phyloP scores from a whole-genome alignment of 495 filamentous ascomycete species.

The Xylaria longipes region DNA sequence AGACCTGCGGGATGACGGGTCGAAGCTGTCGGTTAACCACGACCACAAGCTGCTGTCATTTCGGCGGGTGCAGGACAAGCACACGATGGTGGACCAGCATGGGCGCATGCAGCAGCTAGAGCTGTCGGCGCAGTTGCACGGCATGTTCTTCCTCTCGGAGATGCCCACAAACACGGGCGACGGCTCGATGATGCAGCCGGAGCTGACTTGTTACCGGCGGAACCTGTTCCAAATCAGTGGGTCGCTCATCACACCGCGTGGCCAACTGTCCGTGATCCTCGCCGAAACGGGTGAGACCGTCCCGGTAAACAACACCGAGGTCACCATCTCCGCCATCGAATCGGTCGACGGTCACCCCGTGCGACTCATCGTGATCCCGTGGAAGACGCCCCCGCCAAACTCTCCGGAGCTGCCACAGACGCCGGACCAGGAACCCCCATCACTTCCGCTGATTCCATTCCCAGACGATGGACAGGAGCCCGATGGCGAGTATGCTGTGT shows the following conservation, averaged over 20 bases:
- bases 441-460: slow-evolving; percentile 78
- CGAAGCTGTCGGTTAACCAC: slow-evolving; percentile 60
- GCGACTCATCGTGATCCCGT: slow-evolving; percentile 91
- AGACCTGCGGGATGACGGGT: slow-evolving; percentile 59
- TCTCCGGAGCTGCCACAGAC: slow-evolving; percentile 62
- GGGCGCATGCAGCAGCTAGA: slow-evolving; percentile 62
- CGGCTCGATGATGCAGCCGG: slow-evolving; percentile 68
- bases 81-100: slow-evolving; percentile 61
- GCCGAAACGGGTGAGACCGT: slow-evolving; percentile 84
- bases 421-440: slow-evolving; percentile 61
- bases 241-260: slow-evolving; percentile 78
- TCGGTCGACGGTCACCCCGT: slow-evolving; percentile 89
- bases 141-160: slow-evolving; percentile 96
- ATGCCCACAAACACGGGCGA: slow-evolving; percentile 73
- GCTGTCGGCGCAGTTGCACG: slow-evolving; percentile 84
- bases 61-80: slow-evolving; percentile 58
- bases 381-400: slow-evolving; percentile 89
- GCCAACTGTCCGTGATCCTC: slow-evolving; percentile 69
- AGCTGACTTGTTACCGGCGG: slow-evolving; percentile 91
- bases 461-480: slow-evolving; percentile 70
- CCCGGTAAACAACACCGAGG: slow-evolving; percentile 79
- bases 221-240: slow-evolving; percentile 94
- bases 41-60: slow-evolving; percentile 65
- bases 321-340: slow-evolving; percentile 86
- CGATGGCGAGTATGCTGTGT: slow-evolving; percentile 77